A percentile compares a stretch with the other conserved stretches of the same genome.
Evolutionary conservation across 495 filamentous ascomycete genomes (phyloP).

Genomic region (Cercophora samala): DNA sequence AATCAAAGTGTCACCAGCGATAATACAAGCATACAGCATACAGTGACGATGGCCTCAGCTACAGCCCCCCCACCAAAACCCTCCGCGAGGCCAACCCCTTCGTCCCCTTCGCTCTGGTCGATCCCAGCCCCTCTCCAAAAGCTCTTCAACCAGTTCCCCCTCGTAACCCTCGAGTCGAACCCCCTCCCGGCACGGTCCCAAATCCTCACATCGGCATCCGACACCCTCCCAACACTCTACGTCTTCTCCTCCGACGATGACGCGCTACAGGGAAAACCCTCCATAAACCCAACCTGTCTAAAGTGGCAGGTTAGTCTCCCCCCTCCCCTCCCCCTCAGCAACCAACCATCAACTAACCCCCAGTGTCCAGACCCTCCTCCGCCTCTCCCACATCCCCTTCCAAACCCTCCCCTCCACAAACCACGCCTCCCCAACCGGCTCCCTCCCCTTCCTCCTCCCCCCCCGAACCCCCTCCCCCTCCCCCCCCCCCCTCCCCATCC

Average conservation of each 20-base stretch:
- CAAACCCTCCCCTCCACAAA: conserved; percentile 74
- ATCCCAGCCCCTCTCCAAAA: conserved; percentile 73
- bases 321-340: conserved; percentile 11
- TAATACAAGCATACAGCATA: not conserved
- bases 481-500: conserved; percentile 30
- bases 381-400: conserved; percentile 68
- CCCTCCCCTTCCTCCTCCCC: conserved; percentile 83
- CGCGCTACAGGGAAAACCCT: conserved; percentile 61
- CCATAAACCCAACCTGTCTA: conserved; percentile 89
- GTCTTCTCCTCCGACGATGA: conserved; percentile 69
- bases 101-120: conserved; percentile 43
- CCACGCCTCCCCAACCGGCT: conserved; percentile 85
- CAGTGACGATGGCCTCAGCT: not conserved
- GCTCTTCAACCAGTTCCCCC: conserved; percentile 80
- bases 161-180: conserved; percentile 72
- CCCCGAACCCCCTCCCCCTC: conserved; percentile 31
- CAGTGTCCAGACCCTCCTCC: conserved; percentile 69
- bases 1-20: not conserved
- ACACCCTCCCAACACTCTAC: conserved; percentile 63
- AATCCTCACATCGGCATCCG: conserved; percentile 29
- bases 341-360: conserved; percentile 13
- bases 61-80: conserved; percentile 8
- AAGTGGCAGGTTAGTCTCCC: conserved; percentile 82
- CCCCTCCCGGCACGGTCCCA: conserved; percentile 67
- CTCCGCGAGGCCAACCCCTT: not conserved